Conservation (phyloP, 2,329 filamentous ascomycete species). For the Aspergillus viridinutans region DNA sequence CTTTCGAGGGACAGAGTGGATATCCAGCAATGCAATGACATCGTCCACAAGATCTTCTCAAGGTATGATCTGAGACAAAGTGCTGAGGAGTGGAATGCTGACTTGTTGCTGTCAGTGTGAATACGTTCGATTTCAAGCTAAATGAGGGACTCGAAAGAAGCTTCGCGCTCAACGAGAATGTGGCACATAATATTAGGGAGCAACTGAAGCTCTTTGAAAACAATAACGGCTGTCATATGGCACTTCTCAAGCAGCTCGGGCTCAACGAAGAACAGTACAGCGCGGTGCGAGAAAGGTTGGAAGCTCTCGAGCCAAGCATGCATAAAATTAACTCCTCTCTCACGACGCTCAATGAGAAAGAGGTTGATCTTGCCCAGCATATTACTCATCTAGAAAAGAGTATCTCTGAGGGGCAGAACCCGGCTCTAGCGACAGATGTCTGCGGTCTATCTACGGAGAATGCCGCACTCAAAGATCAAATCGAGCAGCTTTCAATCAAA, state of each 20-base stretch:
- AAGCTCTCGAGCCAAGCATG: constrained; percentile 15
- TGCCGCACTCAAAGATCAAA: constrained; percentile 20
- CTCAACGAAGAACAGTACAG: constrained; percentile 14
- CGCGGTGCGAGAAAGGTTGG: constrained; percentile 17
- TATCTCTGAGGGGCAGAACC: constrained; percentile 17
- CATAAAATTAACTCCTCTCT: constrained; percentile 16
- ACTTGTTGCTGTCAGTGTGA: constrained; percentile 16
- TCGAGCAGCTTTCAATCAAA: constrained; percentile 19
- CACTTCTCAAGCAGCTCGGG: constrained; percentile 20
- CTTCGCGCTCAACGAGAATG: constrained; percentile 11
- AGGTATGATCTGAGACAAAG: constrained; percentile 19
- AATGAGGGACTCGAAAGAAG: constrained; percentile 11
- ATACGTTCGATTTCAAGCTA: constrained; percentile 13
- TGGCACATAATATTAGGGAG: constrained; percentile 14
- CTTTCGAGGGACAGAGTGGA: constrained; percentile 13
- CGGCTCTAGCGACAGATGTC: constrained; percentile 20
- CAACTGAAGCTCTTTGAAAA: constrained; percentile 18
- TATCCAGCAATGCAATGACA: constrained; percentile 14
- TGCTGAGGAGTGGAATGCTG: background rate
- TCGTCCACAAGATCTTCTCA: constrained; percentile 12
- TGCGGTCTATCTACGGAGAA: constrained; percentile 19
- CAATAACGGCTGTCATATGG: constrained; percentile 14
- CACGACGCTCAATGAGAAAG: constrained; percentile 18
- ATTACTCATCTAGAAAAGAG: constrained; percentile 18
- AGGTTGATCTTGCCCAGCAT: constrained; percentile 25